Base-by-base conservation (phyloP, 805 yeast species). In the Suhomyces prunicola region DNA sequence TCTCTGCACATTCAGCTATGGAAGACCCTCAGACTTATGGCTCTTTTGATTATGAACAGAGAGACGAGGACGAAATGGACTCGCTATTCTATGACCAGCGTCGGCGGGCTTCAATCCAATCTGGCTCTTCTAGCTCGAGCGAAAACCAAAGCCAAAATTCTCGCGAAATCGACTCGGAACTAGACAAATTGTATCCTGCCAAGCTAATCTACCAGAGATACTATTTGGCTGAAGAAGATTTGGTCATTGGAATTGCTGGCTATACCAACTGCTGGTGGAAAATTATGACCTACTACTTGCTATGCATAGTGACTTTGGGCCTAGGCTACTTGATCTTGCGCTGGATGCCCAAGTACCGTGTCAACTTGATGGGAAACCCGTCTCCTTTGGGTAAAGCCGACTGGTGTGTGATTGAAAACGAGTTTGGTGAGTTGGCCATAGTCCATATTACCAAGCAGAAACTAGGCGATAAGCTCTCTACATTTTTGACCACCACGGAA, bases 171-270 rank as follows among this genome's bases (percentile, higher is more conserved):
- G 49, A 40, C n/a, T 50, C 42, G 7, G 52, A 56, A 6, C 54
- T 58, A 48, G 31, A 42, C 13, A 51, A 53, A 26, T 54, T 59
- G 23, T 65, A 51, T 45, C 68, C 69, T 2, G 78, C 88, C 0
- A 68, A 58, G 10, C 68, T 78, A 48, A 73, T 73, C 51, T 79
- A 77, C 58, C 99, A 94, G 70, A 78, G 97, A 53, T 90, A 88
- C 68, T 94, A 93, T 68, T 81, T 94, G 56, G 92, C 97, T 0
- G 98, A 94, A 67, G 99, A 94, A 66, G 99, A 94, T 73, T 74
- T 94, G 63, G 93, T 93, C 10, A 82, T 94, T 54, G 97, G 96
- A 56, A 88, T 94, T 56, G 99, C 97, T 0, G 98, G 98, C 4
- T 94, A 89, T 68, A 69, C 69, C 50, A 81, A 85, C 13, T 80